Conservation (phyloP, 495 filamentous ascomycete genomes). For the Trichoderma virens region DNA sequence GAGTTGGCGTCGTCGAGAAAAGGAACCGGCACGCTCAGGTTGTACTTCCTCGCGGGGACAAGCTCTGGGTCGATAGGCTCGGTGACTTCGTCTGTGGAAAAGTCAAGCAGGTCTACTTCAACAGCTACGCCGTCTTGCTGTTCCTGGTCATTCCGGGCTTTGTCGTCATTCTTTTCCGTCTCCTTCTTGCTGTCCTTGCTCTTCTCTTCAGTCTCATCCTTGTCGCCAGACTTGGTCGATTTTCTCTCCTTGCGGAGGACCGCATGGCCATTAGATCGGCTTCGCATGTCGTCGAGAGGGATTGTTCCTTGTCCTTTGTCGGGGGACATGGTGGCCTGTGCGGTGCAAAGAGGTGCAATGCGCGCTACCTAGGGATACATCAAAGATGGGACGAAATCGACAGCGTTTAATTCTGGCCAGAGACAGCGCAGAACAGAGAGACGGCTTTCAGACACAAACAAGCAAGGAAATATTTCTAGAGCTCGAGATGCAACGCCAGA, state of each 20-base stretch:
- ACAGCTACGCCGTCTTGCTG: neutral
- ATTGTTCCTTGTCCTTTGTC: conserved; percentile 4
- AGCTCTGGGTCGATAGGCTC: neutral
- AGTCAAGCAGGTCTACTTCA: neutral
- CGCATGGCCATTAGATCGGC: neutral
- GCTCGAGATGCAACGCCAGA: neutral
- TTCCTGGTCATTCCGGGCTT: neutral
- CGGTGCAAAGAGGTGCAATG: neutral
- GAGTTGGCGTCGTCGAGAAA: neutral
- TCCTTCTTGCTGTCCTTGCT: neutral
- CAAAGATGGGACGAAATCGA: neutral
- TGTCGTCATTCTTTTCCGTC: neutral
- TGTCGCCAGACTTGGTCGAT: neutral
- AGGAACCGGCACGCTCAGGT: neutral
- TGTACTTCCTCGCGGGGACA: neutral
- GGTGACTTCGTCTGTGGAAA: neutral
- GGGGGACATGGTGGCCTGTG: neutral
- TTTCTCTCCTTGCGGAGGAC: conserved; percentile 3
- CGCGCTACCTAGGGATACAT: neutral
- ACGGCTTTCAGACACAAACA: neutral
- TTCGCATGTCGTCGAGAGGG: neutral
- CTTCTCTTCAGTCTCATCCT: neutral
- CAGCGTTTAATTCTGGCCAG: neutral
- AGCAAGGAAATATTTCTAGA: neutral
- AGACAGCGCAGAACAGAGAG: neutral